phyloP scores from a whole-genome alignment of 2,329 filamentous ascomycete species.

The Aureobasidium sp. region DNA sequence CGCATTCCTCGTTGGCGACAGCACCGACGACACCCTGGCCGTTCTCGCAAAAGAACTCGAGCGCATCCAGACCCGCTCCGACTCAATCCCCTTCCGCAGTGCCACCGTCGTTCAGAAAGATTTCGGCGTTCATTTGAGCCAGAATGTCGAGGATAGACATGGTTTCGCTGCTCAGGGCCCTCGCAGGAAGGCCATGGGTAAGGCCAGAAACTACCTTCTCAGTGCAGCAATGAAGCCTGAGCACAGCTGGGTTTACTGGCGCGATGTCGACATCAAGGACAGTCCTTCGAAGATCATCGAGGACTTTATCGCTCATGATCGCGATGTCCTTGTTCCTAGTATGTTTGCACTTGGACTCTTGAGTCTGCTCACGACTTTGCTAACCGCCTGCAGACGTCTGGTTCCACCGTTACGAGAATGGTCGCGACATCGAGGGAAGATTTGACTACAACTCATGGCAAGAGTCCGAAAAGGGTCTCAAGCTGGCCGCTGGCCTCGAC shows the following conservation, averaged over 20 bases:
- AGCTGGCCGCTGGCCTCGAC: constrained; percentile 63
- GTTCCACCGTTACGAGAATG: constrained; percentile 81
- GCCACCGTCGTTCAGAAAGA: constrained; percentile 85
- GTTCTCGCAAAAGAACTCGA: constrained; percentile 78
- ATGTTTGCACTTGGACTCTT: constrained; percentile 34
- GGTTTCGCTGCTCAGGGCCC: constrained; percentile 82
- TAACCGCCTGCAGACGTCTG: constrained; percentile 64
- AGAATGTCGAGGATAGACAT: constrained; percentile 77
- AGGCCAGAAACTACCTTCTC: constrained; percentile 86
- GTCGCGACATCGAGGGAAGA: constrained; percentile 83
- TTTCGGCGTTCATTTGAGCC: constrained; percentile 68
- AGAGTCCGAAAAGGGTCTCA: constrained; percentile 78
- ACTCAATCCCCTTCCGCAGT: constrained; percentile 78
- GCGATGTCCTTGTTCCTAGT: constrained; percentile 92
- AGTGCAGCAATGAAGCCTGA: constrained; percentile 79
- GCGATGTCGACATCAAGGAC: constrained; percentile 93
- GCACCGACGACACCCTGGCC: constrained; percentile 83
- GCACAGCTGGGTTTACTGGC: constrained; percentile 98
- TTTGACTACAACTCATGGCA: constrained; percentile 99
- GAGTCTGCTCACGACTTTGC: neutral
- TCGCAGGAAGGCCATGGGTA: constrained; percentile 81
- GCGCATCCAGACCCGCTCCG: constrained; percentile 69
- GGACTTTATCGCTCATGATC: constrained; percentile 90
- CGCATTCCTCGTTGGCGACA: constrained; percentile 89
- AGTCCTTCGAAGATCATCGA: constrained; percentile 82